Evolutionary conservation across 345 rosid genomes (phyloP).

Genomic region (Brassica incana): DNA sequence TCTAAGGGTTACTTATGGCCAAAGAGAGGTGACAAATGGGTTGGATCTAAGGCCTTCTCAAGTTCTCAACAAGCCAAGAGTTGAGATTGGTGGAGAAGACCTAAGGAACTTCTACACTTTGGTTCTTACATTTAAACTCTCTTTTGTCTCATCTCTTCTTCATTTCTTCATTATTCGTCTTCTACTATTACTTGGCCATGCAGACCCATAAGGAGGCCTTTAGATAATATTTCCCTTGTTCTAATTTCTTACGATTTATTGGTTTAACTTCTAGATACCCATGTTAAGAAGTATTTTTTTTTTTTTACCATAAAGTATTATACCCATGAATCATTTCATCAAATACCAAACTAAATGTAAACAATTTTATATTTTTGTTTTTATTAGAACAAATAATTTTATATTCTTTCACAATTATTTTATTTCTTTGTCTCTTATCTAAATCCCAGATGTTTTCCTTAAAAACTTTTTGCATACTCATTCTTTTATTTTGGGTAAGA

Average conservation of each 20-base stretch:
- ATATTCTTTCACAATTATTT: not conserved
- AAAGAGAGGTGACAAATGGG: slow-evolving; percentile 40
- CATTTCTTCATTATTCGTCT: not conserved
- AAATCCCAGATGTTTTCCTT: not conserved
- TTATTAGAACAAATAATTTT: not conserved
- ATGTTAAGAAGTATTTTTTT: not conserved
- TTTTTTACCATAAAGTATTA: not conserved
- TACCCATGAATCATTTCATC: slow-evolving; percentile 1
- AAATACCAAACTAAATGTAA: not conserved
- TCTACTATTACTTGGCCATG: not conserved
- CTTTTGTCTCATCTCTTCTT: not conserved
- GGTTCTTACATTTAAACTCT: slow-evolving; percentile 25
- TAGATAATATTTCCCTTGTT: not conserved
- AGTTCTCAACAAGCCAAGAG: slow-evolving; percentile 39
- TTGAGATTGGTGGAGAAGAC: slow-evolving; percentile 45
- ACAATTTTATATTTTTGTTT: not conserved
- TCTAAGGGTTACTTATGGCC: slow-evolving; percentile 40
- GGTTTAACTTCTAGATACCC: not conserved
- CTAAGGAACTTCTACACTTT: slow-evolving; percentile 42
- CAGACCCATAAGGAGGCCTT: slow-evolving; percentile 12
- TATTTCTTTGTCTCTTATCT: not conserved
- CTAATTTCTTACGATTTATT: not conserved
- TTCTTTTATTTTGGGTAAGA: not conserved
- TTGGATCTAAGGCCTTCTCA: slow-evolving; percentile 44
- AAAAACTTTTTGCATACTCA: not conserved